A percentile compares a stretch with the other conserved stretches of the same genome.
These are phyloP conservation scores for Yamadazyma endophytica DNA, from an alignment of 805 yeast species.

Conservation along the genomic window DNA sequence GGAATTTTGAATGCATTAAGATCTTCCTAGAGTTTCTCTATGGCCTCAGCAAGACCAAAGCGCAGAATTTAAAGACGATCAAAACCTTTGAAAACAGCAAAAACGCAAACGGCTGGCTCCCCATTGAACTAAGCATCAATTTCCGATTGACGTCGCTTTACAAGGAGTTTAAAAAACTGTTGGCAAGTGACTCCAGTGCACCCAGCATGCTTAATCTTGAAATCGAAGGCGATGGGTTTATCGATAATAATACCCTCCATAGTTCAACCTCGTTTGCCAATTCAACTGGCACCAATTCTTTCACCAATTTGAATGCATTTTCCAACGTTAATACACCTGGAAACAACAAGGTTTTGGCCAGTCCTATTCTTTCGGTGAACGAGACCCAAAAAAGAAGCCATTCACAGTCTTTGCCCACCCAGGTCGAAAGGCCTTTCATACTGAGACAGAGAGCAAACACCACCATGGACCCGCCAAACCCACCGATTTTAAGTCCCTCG, in stretches of 20 bases:
- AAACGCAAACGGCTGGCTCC: slow-evolving; percentile 30
- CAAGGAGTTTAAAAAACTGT: slow-evolving; percentile 18
- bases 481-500: slow-evolving; percentile 8
- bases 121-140: slow-evolving; percentile 27
- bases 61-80: slow-evolving; percentile 11
- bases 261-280: no score
- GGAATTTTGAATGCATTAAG: slow-evolving; percentile 26
- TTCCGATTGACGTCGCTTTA: slow-evolving; percentile 25
- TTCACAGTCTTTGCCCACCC: slow-evolving; percentile 31
- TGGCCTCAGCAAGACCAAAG: slow-evolving; percentile 1
- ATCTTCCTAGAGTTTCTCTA: slow-evolving; percentile 12
- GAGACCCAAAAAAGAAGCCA: slow-evolving; percentile 23
- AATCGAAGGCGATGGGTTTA: no score
- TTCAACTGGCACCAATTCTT: neutral
- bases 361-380: slow-evolving; percentile 28
- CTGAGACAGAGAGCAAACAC: slow-evolving; percentile 14
- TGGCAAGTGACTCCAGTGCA: slow-evolving; percentile 4
- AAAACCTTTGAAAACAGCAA: slow-evolving; percentile 16
- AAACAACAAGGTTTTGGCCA: slow-evolving; percentile 22
- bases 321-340: slow-evolving; percentile 4
- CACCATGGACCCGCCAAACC: slow-evolving; percentile 3
- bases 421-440: slow-evolving; percentile 13
- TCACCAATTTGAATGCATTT: neutral
- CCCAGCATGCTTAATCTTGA: no score
- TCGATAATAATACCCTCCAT: no score